Conservation (phyloP, 192 early-diverging fungal species). For the Funneliformis geosporum region DNA sequence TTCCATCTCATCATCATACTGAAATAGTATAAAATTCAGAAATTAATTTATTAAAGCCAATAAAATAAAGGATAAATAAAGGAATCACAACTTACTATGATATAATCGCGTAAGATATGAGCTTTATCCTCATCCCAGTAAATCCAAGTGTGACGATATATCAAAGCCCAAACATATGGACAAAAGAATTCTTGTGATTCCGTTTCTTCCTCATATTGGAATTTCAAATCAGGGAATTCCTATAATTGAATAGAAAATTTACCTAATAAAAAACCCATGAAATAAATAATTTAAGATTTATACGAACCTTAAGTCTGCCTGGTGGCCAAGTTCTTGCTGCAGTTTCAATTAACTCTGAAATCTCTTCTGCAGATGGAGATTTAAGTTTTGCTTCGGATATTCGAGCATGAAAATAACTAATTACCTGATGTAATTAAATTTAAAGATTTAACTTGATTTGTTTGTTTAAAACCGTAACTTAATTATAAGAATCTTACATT, state of each 20-base stretch:
- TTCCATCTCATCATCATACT: not conserved
- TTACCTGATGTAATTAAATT: constrained; percentile 42
- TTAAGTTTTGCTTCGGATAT: constrained; percentile 65
- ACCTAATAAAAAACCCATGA: not conserved
- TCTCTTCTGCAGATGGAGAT: constrained; percentile 63
- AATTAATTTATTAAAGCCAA: not conserved
- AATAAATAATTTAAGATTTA: too few species aligned
- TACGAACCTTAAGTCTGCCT: constrained; percentile 49
- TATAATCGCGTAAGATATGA: constrained; percentile 45
- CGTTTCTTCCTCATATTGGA: constrained; percentile 65
- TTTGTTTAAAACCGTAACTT: not conserved
- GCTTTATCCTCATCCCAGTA: constrained; percentile 73
- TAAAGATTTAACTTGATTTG: not conserved
- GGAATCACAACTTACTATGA: constrained; percentile 33
- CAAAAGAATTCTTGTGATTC: constrained; percentile 63
- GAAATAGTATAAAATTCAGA: not conserved
- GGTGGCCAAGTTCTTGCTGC: constrained; percentile 65
- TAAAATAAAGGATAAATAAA: not conserved
- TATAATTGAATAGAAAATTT: constrained; percentile 30
- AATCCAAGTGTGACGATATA: constrained; percentile 58
- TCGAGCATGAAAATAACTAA: constrained; percentile 63
- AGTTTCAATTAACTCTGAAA: constrained; percentile 64
- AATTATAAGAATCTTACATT: not conserved
- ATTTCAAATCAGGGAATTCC: constrained; percentile 61
- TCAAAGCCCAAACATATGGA: constrained; percentile 70